These are phyloP conservation scores for Hypoxylon sp. DNA, from an alignment of 2,329 filamentous ascomycete species.

Conservation along the genomic window DNA sequence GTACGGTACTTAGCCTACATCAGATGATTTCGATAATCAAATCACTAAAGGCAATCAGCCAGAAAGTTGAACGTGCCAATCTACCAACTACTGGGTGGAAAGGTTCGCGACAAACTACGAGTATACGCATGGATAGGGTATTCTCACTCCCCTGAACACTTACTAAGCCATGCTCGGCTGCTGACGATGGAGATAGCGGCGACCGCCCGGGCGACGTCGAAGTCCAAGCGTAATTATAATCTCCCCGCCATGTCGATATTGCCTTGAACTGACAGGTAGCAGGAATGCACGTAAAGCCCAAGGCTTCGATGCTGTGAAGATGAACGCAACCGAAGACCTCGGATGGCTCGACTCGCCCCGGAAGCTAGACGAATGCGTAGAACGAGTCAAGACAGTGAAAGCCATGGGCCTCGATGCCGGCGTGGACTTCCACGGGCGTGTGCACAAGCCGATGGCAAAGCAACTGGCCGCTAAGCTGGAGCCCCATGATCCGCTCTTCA, in stretches of 20 bases:
- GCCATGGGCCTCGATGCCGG: conserved; percentile 74
- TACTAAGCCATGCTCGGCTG: too few species aligned
- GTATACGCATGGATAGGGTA: conserved; percentile 84
- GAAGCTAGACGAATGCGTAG: conserved; percentile 67
- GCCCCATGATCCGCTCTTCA: conserved; percentile 74
- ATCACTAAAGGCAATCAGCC: conserved; percentile 43
- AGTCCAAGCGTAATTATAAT: conserved; percentile 60
- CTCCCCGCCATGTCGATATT: not conserved
- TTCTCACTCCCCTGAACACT: too few species aligned
- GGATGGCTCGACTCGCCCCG: conserved; percentile 78
- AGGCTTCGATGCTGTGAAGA: conserved; percentile 74
- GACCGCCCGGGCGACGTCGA: conserved; percentile 74
- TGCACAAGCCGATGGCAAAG: conserved; percentile 83
- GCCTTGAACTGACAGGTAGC: conserved; percentile 6
- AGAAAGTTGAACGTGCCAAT: conserved; percentile 68
- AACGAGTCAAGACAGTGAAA: conserved; percentile 74
- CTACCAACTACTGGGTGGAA: conserved; percentile 77
- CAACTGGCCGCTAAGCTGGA: conserved; percentile 74
- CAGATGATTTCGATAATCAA: not conserved
- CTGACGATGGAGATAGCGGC: too few species aligned
- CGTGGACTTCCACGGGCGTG: conserved; percentile 79
- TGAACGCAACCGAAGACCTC: conserved; percentile 81
- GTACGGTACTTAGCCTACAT: conserved; percentile 33
- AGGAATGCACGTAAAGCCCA: conserved; percentile 65
- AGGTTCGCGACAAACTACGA: conserved; percentile 72